These are phyloP conservation scores for Cytospora piceae DNA, from an alignment of 2,329 filamentous ascomycete genomes.

Conservation along the genomic window DNA sequence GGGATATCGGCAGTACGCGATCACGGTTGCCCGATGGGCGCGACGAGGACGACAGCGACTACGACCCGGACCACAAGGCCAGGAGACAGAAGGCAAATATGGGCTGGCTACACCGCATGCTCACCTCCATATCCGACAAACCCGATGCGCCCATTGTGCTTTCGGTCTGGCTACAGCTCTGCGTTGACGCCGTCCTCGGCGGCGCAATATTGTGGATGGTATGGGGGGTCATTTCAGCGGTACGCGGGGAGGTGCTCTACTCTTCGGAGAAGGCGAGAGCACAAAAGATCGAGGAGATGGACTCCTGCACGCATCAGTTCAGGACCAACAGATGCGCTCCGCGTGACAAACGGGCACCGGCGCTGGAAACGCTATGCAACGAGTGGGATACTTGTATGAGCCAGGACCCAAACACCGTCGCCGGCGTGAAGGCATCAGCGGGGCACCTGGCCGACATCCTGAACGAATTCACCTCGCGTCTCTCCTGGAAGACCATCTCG, in stretches of 20 bases:
- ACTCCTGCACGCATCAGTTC: slow-evolving; percentile 74
- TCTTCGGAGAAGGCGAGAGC: slow-evolving; percentile 71
- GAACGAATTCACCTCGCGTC: slow-evolving; percentile 74
- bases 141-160: slow-evolving; percentile 63
- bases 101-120: slow-evolving; percentile 48
- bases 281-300: slow-evolving; percentile 73
- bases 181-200: slow-evolving; percentile 67
- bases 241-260: slow-evolving; percentile 74
- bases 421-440: slow-evolving; percentile 78
- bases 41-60: slow-evolving; percentile 54
- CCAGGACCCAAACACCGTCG: slow-evolving; percentile 76
- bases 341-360: slow-evolving; percentile 66
- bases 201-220: slow-evolving; percentile 64
- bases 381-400: slow-evolving; percentile 90
- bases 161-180: slow-evolving; percentile 61
- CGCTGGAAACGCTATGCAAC: slow-evolving; percentile 72
- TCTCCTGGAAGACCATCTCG: slow-evolving; percentile 30
- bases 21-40: slow-evolving; percentile 50
- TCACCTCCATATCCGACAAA: slow-evolving; percentile 59
- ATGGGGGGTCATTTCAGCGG: slow-evolving; percentile 69
- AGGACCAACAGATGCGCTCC: slow-evolving; percentile 74
- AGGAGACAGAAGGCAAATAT: slow-evolving; percentile 35
- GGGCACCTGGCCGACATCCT: slow-evolving; percentile 91
- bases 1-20: slow-evolving; percentile 55
- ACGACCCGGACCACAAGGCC: slow-evolving; percentile 36